Evolutionary conservation across 2,329 filamentous ascomycete genomes (phyloP).

Genomic region (Epichloe elymi): DNA sequence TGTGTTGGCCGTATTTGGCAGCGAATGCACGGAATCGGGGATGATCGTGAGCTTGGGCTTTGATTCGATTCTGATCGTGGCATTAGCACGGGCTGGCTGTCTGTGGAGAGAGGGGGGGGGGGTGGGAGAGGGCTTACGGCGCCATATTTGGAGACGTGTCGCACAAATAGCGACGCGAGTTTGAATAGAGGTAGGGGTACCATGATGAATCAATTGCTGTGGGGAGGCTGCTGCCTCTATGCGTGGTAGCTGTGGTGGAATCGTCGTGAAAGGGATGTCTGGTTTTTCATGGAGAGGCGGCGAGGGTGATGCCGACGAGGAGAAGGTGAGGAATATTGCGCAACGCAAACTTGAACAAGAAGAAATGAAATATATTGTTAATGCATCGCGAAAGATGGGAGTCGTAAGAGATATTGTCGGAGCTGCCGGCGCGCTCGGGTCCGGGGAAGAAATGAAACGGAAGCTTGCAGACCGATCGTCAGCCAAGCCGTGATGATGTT

Average conservation of each 20-base stretch:
- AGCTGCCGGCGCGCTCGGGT: not conserved
- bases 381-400: not conserved
- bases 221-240: not conserved
- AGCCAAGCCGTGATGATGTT: too few species aligned
- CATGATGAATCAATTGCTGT: constrained; percentile 26
- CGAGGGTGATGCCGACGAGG: not conserved
- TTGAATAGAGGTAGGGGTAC: constrained; percentile 56
- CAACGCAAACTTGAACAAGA: too few species aligned
- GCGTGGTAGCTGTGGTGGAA: not conserved
- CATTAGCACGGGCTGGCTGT: constrained; percentile 7
- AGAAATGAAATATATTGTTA: not conserved
- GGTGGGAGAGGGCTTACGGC: constrained; percentile 35
- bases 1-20: constrained; percentile 47
- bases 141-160: constrained; percentile 56
- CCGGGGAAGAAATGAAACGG: not conserved
- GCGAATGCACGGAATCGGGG: constrained; percentile 46
- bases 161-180: constrained; percentile 49
- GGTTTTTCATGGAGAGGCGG: not conserved
- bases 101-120: not conserved
- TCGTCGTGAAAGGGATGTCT: not conserved
- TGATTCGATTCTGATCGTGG: constrained; percentile 45
- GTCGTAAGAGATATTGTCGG: not conserved
- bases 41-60: constrained; percentile 52
- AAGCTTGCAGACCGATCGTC: not conserved
- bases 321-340: not conserved